These are phyloP conservation scores for Leucocoprinus sp. DNA, from an alignment of 768 basidiomycete species.

Conservation along the genomic window DNA sequence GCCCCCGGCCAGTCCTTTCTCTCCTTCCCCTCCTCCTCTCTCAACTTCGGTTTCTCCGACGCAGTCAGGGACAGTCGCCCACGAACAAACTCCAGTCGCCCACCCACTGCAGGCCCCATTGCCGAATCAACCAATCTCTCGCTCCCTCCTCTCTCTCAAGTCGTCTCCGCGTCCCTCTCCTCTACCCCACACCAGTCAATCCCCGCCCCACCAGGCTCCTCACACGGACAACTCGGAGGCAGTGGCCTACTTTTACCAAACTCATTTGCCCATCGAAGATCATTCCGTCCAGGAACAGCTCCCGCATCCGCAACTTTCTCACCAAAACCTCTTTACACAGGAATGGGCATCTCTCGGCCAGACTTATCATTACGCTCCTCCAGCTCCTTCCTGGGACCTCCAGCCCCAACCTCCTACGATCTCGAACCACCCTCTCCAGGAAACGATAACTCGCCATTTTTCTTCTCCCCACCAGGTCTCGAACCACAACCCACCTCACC, in stretches of 20 bases:
- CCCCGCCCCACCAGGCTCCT: constrained; percentile 18
- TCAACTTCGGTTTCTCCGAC: constrained; percentile 24
- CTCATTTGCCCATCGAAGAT: constrained; percentile 46
- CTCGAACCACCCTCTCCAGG: constrained; percentile 12
- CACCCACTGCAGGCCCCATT: constrained; percentile 42
- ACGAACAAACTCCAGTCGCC: constrained; percentile 33
- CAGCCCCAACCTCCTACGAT: constrained; percentile 18
- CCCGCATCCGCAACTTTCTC: constrained; percentile 59
- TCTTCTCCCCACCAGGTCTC: constrained; percentile 38
- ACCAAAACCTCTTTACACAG: constrained; percentile 41
- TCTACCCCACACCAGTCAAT: constrained; percentile 27
- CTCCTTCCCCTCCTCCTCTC: constrained; percentile 37
- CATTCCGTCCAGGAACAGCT: constrained; percentile 62
- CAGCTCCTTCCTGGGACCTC: constrained; percentile 7
- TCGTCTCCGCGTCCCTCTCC: constrained; percentile 68
- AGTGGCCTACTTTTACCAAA: constrained; percentile 48
- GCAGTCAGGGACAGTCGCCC: constrained; percentile 17
- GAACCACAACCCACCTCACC: constrained; percentile 18
- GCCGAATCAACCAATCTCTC: constrained; percentile 26
- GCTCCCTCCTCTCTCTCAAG: constrained; percentile 65
- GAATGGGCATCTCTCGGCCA: constrained; percentile 37
- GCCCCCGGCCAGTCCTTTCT: constrained; percentile 63
- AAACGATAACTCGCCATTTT: constrained; percentile 63
- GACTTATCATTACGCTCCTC: constrained; percentile 17
- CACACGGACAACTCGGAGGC: constrained; percentile 29